Percentiles rank a stretch among this genome's conserved stretches.
Conservation (phyloP, 2,329 filamentous ascomycete species). For the Trichoderma harzianum region DNA sequence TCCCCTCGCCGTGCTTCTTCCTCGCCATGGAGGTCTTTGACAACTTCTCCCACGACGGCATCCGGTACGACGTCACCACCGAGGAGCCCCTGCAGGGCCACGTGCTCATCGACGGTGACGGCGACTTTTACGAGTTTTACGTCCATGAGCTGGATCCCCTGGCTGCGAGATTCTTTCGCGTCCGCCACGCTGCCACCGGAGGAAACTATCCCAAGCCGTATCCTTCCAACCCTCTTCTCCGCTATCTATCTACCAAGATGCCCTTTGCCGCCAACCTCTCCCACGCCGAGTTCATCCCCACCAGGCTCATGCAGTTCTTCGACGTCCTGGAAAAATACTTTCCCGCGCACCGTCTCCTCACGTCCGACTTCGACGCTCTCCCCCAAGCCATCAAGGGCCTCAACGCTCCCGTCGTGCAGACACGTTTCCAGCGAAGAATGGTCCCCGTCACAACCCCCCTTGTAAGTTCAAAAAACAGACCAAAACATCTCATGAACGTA, state of each 20-base stretch:
- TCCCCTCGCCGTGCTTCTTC: constrained; percentile 95
- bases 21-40: constrained; percentile 97
- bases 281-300: constrained; percentile 88
- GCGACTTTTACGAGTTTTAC: constrained; percentile 96
- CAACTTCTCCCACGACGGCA: constrained; percentile 92
- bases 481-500: not conserved
- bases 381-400: constrained; percentile 79
- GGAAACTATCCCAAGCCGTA: constrained; percentile 63
- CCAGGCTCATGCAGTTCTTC: constrained; percentile 94
- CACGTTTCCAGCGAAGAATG: constrained; percentile 79
- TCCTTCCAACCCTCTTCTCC: constrained; percentile 50
- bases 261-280: constrained; percentile 76
- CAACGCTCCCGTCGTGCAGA: constrained; percentile 95
- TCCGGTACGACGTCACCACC: constrained; percentile 83
- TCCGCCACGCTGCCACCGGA: constrained; percentile 73
- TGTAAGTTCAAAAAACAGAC: constrained; percentile 51
- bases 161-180: constrained; percentile 74
- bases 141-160: constrained; percentile 75
- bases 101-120: constrained; percentile 78
- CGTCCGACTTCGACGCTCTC: constrained; percentile 85
- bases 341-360: constrained; percentile 81
- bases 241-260: constrained; percentile 59
- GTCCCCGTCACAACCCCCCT: constrained; percentile 88
- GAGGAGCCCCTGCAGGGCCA: constrained; percentile 82
- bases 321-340: constrained; percentile 85